Evolutionary conservation across 345 rosid genomes (phyloP), one percentile per base, ranked within the genome.

Genomic region (Diplotaxis tenuifolia): DNA sequence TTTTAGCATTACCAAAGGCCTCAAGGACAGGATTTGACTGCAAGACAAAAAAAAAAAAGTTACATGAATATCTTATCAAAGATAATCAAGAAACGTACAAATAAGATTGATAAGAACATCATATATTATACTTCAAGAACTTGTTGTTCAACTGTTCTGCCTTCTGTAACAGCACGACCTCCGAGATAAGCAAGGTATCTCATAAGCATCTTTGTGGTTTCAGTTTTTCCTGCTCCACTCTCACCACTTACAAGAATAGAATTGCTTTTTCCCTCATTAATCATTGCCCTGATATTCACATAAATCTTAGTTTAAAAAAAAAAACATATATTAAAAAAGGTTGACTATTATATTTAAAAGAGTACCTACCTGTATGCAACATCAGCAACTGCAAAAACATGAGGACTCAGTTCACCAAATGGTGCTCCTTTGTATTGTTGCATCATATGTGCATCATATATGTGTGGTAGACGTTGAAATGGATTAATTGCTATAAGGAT

Each of bases 1-100:
- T 63, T 63, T 63, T 63, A 0, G 68, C 54, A 5, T 63, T 63
- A 7, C 68, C 68, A 23, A 63, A 63, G 18, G 68, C 68, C 11
- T 63, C 68, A 42, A 63, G 68, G 3, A 63, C 68, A 15, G 68
- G 68, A 63, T 63, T 63, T 7, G 68, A 63, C 68, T 63, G 54
- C 21, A 28, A 2, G 7, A n/a, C n/a, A n/a, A n/a, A 0, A 21
- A 53, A 10, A 21, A 42, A 10, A 42, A 15, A n/a, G 50, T 42
- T 42, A 6, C 50, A 42, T 42, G 18, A 42, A 42, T 42, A n/a
- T 40, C 3, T 42, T 42, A 42, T 42, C 50, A 42, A 2, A 5
- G 5, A 25, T 25, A 29, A 42, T 42, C 50, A n/a, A 42, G 15
- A 19, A 19, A 52, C 55, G 10, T 19, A 1, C 27, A 53, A 19